A percentile compares a stretch with the other conserved stretches of the same genome.
These are phyloP conservation scores for Coniella vitis DNA, from an alignment of 2,329 filamentous ascomycete species.

Conservation along the genomic window DNA sequence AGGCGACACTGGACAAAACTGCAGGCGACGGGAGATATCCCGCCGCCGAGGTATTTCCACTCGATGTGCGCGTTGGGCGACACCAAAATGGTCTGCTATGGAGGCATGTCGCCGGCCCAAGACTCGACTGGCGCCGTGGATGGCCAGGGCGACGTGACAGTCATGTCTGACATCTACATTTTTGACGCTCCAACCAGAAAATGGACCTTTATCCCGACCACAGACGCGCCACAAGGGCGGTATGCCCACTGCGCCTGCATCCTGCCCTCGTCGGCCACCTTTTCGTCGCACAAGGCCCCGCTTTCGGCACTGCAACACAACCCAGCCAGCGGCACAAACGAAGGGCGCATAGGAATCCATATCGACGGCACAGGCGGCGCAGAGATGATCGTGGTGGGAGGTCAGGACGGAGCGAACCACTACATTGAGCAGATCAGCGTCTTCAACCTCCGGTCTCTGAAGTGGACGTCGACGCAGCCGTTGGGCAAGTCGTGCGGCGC, in stretches of 20 bases:
- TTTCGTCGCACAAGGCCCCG: conserved; percentile 77
- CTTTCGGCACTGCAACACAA: conserved; percentile 87
- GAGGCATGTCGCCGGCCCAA: conserved; percentile 84
- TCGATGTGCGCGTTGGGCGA: conserved; percentile 91
- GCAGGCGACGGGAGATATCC: conserved; percentile 75
- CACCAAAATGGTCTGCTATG: conserved; percentile 95
- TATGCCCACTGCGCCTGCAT: conserved; percentile 97
- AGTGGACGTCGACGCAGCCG: conserved; percentile 86
- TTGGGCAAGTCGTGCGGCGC: conserved; percentile 91
- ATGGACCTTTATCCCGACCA: conserved; percentile 79
- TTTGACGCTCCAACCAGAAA: conserved; percentile 77
- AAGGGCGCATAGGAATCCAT: conserved; percentile 79
- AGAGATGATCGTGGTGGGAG: conserved; percentile 95
- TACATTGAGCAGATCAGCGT: conserved; percentile 99
- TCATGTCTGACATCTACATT: conserved; percentile 97
- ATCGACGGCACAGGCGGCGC: conserved; percentile 88
- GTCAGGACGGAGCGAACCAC: conserved; percentile 94
- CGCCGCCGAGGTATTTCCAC: conserved; percentile 92
- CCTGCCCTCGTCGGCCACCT: conserved; percentile 77
- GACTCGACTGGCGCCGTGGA: conserved; percentile 39
- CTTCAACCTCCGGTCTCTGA: conserved; percentile 89
- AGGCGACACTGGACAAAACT: conserved; percentile 89
- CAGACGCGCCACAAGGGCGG: conserved; percentile 81
- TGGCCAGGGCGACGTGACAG: conserved; percentile 77
- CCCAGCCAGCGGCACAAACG: conserved; percentile 73